A percentile compares a stretch with the other conserved stretches of the same genome.
These are phyloP conservation scores for Esteya vermicola DNA, from an alignment of 2,329 filamentous ascomycete genomes.

Conservation along the genomic window DNA sequence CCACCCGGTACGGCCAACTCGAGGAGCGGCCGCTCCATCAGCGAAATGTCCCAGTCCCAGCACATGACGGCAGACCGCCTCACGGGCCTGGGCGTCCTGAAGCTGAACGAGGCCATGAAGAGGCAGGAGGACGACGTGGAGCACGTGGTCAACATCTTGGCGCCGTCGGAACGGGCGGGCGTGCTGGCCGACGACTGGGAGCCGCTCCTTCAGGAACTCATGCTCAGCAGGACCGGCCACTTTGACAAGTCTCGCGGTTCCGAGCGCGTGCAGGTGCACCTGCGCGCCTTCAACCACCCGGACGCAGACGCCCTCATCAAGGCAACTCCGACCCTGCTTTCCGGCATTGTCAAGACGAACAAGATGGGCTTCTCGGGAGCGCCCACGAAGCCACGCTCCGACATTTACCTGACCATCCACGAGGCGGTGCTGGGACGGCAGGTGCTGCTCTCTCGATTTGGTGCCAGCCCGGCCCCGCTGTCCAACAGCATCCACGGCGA, in stretches of 20 bases:
- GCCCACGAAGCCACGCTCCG: conserved; percentile 74
- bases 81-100: conserved; percentile 64
- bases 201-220: conserved; percentile 56
- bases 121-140: conserved; percentile 58
- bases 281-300: conserved; percentile 62
- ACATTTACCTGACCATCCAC: conserved; percentile 83
- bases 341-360: conserved; percentile 64
- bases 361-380: conserved; percentile 92
- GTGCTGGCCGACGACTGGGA: conserved; percentile 52
- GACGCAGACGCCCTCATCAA: conserved; percentile 74
- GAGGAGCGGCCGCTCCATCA: conserved; percentile 11
- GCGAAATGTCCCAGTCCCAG: conserved; percentile 5
- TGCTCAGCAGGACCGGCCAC: conserved; percentile 56
- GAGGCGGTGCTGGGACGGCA: conserved; percentile 69
- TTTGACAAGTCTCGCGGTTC: conserved; percentile 61
- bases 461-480: conserved; percentile 61
- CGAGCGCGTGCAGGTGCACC: conserved; percentile 64
- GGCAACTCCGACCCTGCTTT: conserved; percentile 74
- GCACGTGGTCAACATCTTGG: conserved; percentile 65
- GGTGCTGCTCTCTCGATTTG: conserved; percentile 49
- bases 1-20: conserved; percentile 46
- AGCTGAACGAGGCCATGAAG: conserved; percentile 61
- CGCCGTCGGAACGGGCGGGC: conserved; percentile 34
- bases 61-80: conserved; percentile 46
- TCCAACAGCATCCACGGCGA: conserved; percentile 46